Evolutionary conservation across 2,329 filamentous ascomycete genomes (phyloP).

Genomic region (Sordariomycetes sp.): DNA sequence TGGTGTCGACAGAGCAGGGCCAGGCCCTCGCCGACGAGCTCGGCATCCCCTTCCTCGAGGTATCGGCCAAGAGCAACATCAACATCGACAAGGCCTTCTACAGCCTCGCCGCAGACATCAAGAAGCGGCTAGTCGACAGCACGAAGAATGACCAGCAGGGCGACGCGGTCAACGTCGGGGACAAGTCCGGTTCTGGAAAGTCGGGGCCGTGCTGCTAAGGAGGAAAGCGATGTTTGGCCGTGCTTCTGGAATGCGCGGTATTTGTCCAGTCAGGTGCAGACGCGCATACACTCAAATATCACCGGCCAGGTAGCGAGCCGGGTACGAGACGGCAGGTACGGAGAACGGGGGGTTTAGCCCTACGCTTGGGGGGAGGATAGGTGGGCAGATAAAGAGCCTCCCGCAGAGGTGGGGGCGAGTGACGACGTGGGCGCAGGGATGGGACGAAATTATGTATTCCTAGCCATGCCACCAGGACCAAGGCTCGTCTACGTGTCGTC

Average conservation of each 20-base stretch:
- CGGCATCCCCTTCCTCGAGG: conserved; percentile 95
- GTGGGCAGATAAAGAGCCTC: not conserved
- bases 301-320: not conserved
- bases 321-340: not conserved
- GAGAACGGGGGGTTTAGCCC: not conserved
- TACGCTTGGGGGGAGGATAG: not conserved
- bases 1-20: conserved; percentile 84
- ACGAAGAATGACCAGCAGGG: conserved; percentile 60
- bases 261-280: not conserved
- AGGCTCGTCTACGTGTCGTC: not conserved
- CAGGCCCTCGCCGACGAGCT: conserved; percentile 92
- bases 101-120: conserved; percentile 89
- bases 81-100: conserved; percentile 99
- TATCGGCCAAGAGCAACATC: conserved; percentile 98
- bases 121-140: conserved; percentile 94
- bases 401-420: not conserved
- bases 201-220: conserved; percentile 69
- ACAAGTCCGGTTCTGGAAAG: conserved; percentile 42
- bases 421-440: not conserved
- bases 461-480: not conserved
- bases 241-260: not conserved
- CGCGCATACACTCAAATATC: not conserved
- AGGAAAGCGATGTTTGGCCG: not conserved
- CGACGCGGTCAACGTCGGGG: conserved; percentile 59
- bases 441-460: not conserved